These are phyloP conservation scores for Geranomyces michiganensis DNA, from an alignment of 192 early-diverging fungal species.

Conservation along the genomic window DNA sequence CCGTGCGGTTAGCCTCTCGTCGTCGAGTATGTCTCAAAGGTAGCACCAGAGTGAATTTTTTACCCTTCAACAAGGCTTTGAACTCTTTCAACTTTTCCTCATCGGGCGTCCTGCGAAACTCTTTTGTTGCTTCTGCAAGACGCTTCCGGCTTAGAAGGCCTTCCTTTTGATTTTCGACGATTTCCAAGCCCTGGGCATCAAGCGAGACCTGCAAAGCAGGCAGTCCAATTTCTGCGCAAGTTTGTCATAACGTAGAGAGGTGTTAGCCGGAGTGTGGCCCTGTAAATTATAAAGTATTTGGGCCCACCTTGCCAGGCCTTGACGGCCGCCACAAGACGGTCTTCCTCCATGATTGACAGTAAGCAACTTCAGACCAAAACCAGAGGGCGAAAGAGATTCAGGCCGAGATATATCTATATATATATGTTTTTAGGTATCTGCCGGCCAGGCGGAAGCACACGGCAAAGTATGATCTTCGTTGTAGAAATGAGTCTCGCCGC, in stretches of 20 bases:
- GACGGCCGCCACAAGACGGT: constrained; percentile 21
- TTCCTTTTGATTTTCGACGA: constrained; percentile 86
- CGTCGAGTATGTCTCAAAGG: too few species aligned
- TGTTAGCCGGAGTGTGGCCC: not conserved
- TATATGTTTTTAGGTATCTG: too few species aligned
- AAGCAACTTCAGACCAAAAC: too few species aligned
- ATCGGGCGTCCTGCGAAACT: constrained; percentile 78
- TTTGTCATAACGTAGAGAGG: not conserved
- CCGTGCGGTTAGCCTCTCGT: too few species aligned
- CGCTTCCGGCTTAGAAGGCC: constrained; percentile 73
- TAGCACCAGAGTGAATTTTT: too few species aligned
- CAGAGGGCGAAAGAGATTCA: too few species aligned
- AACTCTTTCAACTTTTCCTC: constrained; percentile 78
- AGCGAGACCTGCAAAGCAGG: constrained; percentile 68
- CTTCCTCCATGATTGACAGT: constrained; percentile 30
- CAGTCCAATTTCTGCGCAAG: constrained; percentile 67
- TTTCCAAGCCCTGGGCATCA: constrained; percentile 74
- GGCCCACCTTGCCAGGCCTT: constrained; percentile 36
- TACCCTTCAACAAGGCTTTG: constrained; percentile 75
- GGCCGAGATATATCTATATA: too few species aligned
- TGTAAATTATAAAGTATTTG: not conserved
- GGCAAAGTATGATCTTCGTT: too few species aligned
- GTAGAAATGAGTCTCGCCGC: too few species aligned
- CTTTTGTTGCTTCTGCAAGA: constrained; percentile 88
- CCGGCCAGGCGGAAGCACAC: too few species aligned